Base-by-base conservation (phyloP, 768 basidiomycete species). In the Calvatia gigantea region DNA sequence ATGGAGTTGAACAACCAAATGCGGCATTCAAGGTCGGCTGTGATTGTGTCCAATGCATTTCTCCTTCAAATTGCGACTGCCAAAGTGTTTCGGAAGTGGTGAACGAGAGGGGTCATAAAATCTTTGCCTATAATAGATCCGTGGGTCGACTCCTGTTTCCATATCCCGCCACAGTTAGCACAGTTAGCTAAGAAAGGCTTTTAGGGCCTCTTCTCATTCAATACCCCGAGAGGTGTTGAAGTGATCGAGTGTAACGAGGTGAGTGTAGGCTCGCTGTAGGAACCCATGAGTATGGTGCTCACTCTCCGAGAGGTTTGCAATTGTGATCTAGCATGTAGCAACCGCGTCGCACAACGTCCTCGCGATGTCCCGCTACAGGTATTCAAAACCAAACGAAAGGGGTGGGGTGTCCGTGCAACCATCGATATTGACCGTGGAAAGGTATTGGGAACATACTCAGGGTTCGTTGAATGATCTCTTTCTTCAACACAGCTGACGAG, bases 241-340 rank as follows among this genome's bases (percentile, higher is more conserved):
- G 80, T 85, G 9, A 74, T 87, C 4, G 87, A 89, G 64, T 89
- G 87, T 57, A 89, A 87, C 58, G 69, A 75, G 64, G 86, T 83
- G 61, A 45, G 73, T 39, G 6, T 8, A 28, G 35, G 39, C 19
- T 8, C 11, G 9, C 14, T 39, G 14, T 3, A 25, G 8, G 1
- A 46, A 42, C 15, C 49, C 21, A 2, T 53, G 8, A 2, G 21
- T 25, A 45, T 15, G 19, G 37, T 49, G 41, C 32, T 15, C 15
- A 27, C 32, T 6, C 48, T 17, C 46, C 19, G 12, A 42, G 9
- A 82, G 80, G 62, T 67, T 25, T 86, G 85, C 51, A 47, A 42
- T 6, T 87, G 85, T 56, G 64, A 60, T 29, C 31, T 37, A 7
- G 60, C 50, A 2, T 89, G 87, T 60, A 68, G 60, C 2, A 89